A percentile compares a stretch with the other conserved stretches of the same genome.
Evolutionary conservation across 177 flowering plant genomes (phyloP).

Genomic region (Tripterygium wilfordii): DNA sequence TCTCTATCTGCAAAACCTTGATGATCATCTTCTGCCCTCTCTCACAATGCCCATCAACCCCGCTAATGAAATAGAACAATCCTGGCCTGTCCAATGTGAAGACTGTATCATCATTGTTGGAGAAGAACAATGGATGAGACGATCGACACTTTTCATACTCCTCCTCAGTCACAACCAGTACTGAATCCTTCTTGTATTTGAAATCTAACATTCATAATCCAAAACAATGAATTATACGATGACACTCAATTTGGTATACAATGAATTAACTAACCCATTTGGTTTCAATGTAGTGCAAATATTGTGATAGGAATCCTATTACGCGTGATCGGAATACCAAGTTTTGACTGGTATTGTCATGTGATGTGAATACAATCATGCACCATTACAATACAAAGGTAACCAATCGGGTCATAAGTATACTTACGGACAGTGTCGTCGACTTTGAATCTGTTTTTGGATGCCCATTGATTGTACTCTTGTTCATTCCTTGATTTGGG

Average conservation of each 20-base stretch:
- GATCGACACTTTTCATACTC: constrained; percentile 50
- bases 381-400: no score
- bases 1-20: constrained; percentile 37
- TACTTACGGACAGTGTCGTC: constrained; percentile 49
- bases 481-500: constrained; percentile 26
- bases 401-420: no score
- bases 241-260: no score
- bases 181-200: constrained; percentile 53
- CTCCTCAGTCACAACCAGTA: constrained; percentile 39
- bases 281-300: no score
- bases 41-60: constrained; percentile 51
- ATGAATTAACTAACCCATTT: no score
- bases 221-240: no score
- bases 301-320: no score
- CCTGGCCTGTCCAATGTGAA: constrained; percentile 36
- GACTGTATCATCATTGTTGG: constrained; percentile 51
- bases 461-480: constrained; percentile 48
- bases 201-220: no score
- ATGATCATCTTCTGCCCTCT: constrained; percentile 57
- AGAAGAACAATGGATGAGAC: constrained; percentile 36
- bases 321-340: no score
- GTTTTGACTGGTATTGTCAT: no score
- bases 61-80: constrained; percentile 60
- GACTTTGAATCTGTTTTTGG: constrained; percentile 34
- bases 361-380: no score